Evolutionary conservation across 345 rosid species (phyloP).

Genomic region (Litchi chinensis): DNA sequence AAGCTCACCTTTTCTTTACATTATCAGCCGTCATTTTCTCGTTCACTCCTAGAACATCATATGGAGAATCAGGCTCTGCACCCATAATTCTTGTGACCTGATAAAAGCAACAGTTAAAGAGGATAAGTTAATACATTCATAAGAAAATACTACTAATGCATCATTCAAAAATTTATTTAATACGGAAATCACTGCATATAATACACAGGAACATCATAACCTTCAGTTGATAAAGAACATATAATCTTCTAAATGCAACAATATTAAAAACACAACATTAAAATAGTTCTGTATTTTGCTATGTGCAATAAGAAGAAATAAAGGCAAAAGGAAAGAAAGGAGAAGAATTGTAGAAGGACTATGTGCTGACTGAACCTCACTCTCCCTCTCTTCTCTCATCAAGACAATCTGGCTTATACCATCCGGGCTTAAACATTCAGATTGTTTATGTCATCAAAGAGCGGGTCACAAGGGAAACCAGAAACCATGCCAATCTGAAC

Average conservation of each 20-base stretch:
- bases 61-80: slow-evolving; percentile 67
- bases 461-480: no score
- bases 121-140: slow-evolving; percentile 14
- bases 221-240: neutral
- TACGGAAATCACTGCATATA: neutral
- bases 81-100: slow-evolving; percentile 92
- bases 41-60: slow-evolving; percentile 79
- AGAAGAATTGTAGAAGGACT: neutral
- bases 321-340: neutral
- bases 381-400: neutral
- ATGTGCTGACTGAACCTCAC: neutral
- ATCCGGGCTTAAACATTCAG: neutral
- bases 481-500: no score
- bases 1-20: slow-evolving; percentile 80
- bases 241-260: neutral
- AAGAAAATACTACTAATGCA: neutral
- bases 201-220: neutral
- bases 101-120: slow-evolving; percentile 16
- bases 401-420: neutral
- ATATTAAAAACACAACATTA: neutral
- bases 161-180: neutral
- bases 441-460: no score
- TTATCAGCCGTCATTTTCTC: slow-evolving; percentile 69
- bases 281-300: neutral
- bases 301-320: neutral